A percentile compares a stretch with the other conserved stretches of the same genome.
Evolutionary conservation across 495 filamentous ascomycete species (phyloP).

Genomic region (Tuber melanosporum): DNA sequence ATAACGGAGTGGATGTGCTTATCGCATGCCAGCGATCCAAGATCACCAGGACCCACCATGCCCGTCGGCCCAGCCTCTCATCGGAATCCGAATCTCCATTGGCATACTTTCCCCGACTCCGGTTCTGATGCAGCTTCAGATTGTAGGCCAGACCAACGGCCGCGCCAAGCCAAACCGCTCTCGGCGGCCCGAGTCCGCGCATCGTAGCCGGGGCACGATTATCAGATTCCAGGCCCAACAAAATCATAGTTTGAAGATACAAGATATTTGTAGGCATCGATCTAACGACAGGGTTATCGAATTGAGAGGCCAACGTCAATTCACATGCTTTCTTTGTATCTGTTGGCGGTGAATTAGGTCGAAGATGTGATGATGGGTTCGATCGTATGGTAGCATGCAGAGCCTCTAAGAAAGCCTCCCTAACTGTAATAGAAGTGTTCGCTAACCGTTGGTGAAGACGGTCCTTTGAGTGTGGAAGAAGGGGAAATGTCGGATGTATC

Average conservation of each 20-base stretch:
- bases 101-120: conserved; percentile 35
- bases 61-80: conserved; percentile 61
- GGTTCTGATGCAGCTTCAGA: conserved; percentile 51
- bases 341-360: conserved; percentile 42
- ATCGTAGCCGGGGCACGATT: conserved; percentile 48
- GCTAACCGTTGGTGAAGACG: conserved; percentile 57
- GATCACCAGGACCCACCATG: conserved; percentile 68
- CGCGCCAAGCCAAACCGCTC: conserved; percentile 45
- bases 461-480: conserved; percentile 62
- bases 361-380: conserved; percentile 47
- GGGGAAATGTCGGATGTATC: conserved; percentile 67
- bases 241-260: conserved; percentile 57
- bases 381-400: conserved; percentile 58
- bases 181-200: conserved; percentile 34
- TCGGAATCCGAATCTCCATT: conserved; percentile 60
- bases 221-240: conserved; percentile 57
- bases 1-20: conserved; percentile 54
- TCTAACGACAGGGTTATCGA: conserved; percentile 46
- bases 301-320: conserved; percentile 52
- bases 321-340: conserved; percentile 48
- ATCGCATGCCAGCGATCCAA: conserved; percentile 71
- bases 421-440: conserved; percentile 54
- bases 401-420: conserved; percentile 66
- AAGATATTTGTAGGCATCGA: conserved; percentile 52
- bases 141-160: conserved; percentile 56